Evolutionary conservation across 495 filamentous ascomycete genomes (phyloP).

Genomic region (Neurospora sp.): DNA sequence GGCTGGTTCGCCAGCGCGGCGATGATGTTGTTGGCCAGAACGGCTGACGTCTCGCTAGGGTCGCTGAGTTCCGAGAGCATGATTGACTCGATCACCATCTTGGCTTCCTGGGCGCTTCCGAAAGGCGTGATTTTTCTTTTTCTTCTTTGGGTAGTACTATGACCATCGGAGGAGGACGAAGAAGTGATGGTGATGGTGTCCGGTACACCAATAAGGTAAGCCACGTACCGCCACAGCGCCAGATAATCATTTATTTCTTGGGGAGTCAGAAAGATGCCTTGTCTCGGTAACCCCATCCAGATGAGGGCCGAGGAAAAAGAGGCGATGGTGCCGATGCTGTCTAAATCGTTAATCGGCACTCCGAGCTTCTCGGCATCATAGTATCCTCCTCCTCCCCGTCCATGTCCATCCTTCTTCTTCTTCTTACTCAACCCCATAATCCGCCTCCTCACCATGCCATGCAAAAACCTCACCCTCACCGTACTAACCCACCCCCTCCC

Average conservation of each 20-base stretch:
- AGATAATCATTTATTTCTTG: constrained; percentile 60
- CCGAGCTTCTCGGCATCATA: constrained; percentile 51
- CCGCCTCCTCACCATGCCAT: constrained; percentile 56
- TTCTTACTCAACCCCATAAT: neutral
- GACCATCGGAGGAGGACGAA: neutral
- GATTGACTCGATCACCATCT: constrained; percentile 54
- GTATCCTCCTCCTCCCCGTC: constrained; percentile 29
- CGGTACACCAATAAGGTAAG: constrained; percentile 47
- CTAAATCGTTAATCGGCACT: constrained; percentile 64
- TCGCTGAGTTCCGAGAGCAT: constrained; percentile 47
- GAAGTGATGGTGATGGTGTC: neutral
- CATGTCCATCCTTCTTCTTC: neutral
- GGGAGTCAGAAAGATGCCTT: constrained; percentile 55
- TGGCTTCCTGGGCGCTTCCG: constrained; percentile 41
- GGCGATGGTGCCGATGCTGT: constrained; percentile 59
- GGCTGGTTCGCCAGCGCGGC: constrained; percentile 49
- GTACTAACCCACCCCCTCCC: constrained; percentile 59
- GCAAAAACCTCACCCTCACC: constrained; percentile 64
- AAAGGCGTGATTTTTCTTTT: constrained; percentile 47
- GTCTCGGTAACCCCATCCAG: constrained; percentile 59
- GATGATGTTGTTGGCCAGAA: constrained; percentile 68
- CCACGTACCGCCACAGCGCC: constrained; percentile 67
- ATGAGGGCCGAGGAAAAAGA: constrained; percentile 58
- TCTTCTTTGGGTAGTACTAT: constrained; percentile 13
- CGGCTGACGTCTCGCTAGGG: constrained; percentile 47